phyloP scores from a whole-genome alignment of 225 moss, liverwort and hornwort genomes.

The Physcomitrium patens region DNA sequence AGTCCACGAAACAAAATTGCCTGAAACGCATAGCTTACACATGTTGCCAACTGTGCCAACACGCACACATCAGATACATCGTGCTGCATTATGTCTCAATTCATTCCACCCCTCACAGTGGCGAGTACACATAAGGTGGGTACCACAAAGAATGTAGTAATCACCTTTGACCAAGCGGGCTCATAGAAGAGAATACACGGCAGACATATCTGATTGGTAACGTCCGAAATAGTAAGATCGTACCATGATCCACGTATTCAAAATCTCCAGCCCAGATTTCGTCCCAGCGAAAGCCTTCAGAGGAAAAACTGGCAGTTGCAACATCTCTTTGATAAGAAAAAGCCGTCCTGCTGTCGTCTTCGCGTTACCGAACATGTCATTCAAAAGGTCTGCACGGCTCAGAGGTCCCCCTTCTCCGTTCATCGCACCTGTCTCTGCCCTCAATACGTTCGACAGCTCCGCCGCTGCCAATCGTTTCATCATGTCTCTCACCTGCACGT shows the following conservation, averaged over 20 bases:
- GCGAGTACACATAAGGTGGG: too few relatives aligned
- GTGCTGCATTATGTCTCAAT: too few relatives aligned
- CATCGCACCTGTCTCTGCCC: slow-evolving; percentile 38
- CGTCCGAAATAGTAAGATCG: background rate
- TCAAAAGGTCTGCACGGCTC: slow-evolving; percentile 63
- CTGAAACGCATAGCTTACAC: too few relatives aligned
- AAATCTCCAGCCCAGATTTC: slow-evolving; percentile 59
- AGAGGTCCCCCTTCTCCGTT: slow-evolving; percentile 53
- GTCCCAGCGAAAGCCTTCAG: slow-evolving; percentile 72
- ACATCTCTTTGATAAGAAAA: slow-evolving; percentile 69
- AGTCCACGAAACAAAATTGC: too few relatives aligned
- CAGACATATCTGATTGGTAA: background rate
- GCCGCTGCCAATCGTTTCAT: slow-evolving; percentile 68
- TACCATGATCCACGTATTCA: slow-evolving; percentile 73
- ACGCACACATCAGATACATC: too few relatives aligned
- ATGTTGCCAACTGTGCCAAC: too few relatives aligned
- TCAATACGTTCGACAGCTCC: slow-evolving; percentile 62
- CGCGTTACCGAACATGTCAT: slow-evolving; percentile 70
- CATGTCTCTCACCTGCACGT: slow-evolving; percentile 66
- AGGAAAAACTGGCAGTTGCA: slow-evolving; percentile 57
- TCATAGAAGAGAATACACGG: background rate
- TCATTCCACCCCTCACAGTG: too few relatives aligned
- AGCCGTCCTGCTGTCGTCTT: slow-evolving; percentile 74
- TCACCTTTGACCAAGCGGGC: too few relatives aligned
- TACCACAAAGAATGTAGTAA: too few relatives aligned